Percentiles rank a stretch among this genome's conserved stretches.
Conservation (phyloP, 2,329 filamentous ascomycete species). For the Plenodomus lindquistii region DNA sequence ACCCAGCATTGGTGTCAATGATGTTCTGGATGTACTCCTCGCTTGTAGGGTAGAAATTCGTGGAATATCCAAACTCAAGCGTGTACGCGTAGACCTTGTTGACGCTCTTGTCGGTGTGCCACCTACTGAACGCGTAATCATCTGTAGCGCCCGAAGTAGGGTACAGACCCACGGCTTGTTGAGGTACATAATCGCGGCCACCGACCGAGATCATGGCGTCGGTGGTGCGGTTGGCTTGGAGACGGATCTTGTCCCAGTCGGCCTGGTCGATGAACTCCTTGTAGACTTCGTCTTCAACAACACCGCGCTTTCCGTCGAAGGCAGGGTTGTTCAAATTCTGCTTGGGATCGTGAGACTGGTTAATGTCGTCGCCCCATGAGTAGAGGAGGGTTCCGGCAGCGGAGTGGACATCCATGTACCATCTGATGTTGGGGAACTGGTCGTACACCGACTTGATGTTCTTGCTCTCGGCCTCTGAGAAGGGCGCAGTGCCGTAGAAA, state of each 20-base stretch:
- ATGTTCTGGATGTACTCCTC: conserved; percentile 49
- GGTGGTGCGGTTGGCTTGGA: conserved; percentile 38
- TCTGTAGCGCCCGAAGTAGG: conserved; percentile 44
- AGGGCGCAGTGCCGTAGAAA: conserved; percentile 57
- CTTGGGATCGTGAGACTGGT: conserved; percentile 51
- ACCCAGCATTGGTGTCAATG: conserved; percentile 48
- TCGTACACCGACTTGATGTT: conserved; percentile 59
- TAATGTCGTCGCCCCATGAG: conserved; percentile 61
- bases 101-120: conserved; percentile 39
- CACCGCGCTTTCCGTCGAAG: conserved; percentile 58
- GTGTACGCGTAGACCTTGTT: conserved; percentile 49
- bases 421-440: conserved; percentile 54
- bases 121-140: conserved; percentile 45
- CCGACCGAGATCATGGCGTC: conserved; percentile 43
- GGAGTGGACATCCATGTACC: conserved; percentile 64
- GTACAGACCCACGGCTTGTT: conserved; percentile 45
- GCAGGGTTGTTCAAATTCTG: conserved; percentile 58
- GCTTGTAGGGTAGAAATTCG: conserved; percentile 47
- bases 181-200: conserved; percentile 35
- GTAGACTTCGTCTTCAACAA: conserved; percentile 57
- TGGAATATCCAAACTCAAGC: conserved; percentile 47
- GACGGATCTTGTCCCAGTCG: conserved; percentile 39
- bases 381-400: conserved; percentile 59
- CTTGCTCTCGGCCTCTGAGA: conserved; percentile 61
- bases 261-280: conserved; percentile 43